A percentile compares a stretch with the other conserved stretches of the same genome.
Conservation (phyloP, 2,329 filamentous ascomycete species). For the Epichloe glyceriae region DNA sequence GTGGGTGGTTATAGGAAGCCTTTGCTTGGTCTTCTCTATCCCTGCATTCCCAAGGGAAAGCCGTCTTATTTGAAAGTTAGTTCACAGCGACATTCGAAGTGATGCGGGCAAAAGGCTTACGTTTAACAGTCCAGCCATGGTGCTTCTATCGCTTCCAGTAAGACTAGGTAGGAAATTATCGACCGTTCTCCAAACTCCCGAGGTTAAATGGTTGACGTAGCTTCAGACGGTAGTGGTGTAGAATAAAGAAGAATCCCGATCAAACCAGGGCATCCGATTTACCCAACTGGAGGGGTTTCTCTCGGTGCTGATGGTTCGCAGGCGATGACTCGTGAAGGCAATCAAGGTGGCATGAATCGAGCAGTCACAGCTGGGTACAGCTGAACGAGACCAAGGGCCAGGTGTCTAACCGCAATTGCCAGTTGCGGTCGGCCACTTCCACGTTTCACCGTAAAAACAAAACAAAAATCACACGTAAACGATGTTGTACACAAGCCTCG, state of each 20-base stretch:
- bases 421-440: not conserved
- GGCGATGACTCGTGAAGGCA: not conserved
- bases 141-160: not conserved
- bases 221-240: not conserved
- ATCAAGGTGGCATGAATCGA: not conserved
- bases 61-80: constrained; percentile 12
- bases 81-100: not conserved
- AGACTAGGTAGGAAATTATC: not conserved
- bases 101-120: not conserved
- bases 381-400: not conserved
- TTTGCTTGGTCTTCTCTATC: constrained; percentile 39
- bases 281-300: not conserved
- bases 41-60: constrained; percentile 36
- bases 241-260: not conserved
- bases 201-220: not conserved
- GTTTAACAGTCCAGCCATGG: not conserved
- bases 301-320: not conserved
- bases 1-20: constrained; percentile 32
- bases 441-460: not conserved
- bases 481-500: not conserved
- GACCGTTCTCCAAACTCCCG: not conserved
- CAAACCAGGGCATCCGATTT: no score
- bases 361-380: not conserved
- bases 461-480: not conserved
- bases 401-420: not conserved